Base-by-base conservation (phyloP, 202 grass and related monocot species). In the Eragrostis tef region DNA sequence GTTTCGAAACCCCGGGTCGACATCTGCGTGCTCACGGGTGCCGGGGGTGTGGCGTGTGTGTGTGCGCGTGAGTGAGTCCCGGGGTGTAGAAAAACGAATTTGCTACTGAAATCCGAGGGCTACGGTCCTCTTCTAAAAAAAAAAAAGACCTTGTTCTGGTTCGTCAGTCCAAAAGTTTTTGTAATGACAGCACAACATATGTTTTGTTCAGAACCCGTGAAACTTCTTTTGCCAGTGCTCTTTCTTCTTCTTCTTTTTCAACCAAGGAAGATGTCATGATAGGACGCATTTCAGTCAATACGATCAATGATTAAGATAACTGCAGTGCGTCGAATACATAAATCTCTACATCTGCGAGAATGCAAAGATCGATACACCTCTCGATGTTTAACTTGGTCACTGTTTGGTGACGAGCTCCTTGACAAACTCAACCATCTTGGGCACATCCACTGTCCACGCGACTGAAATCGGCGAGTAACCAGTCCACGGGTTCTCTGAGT, bases 381-480 rank as follows among this genome's bases (percentile, higher is more conserved):
- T 57, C 25, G 56, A 25, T 47, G 45, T 39, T 43, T 13, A 75
- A 14, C 25, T 50, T 50, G 45, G 43, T 93, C 81, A 91, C 64
- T 83, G 72, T 79, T 81, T 81, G 59, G 60, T 59, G 52, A 98
- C 82, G 3, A 90, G 87, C 21, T 88, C 84, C 75, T 91, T 93
- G 73, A 90, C 50, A 49, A 91, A 93, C 29, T 82, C 83, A 65
- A 87, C 69, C 68, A 94, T 83, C 73, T 70, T 83, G 6, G 88
- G 86, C 52, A 85, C 87, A 66, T 94, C 92, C 3, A 94, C 90
- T 11, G 95, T 94, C 92, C 92, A 98, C 10, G 92, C 95, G 10
- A 98, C 90, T 19, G 90, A 94, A 50, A 93, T 88, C 9, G 92
- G 88, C 2, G 75, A 77, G 76, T 88, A 85, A 8, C 83, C 85